Conservation (phyloP, 306 rosid species). For the Quercus bicolor region DNA sequence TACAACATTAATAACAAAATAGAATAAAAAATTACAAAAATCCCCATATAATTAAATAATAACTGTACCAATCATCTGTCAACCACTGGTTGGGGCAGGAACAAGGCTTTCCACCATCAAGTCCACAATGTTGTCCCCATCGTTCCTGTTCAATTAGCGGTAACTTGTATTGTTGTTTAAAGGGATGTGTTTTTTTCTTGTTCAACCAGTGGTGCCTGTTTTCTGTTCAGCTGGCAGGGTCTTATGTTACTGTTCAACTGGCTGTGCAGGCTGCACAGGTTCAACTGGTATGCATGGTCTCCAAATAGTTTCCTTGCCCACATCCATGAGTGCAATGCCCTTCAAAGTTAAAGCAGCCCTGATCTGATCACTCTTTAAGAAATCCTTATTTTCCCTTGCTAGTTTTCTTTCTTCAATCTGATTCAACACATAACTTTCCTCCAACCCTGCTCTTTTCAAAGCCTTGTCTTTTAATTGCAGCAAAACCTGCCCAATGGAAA, state of each 20-base stretch:
- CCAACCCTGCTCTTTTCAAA: constrained; percentile 65
- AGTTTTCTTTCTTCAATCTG: constrained; percentile 63
- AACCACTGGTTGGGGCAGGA: background rate
- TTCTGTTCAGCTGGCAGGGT: background rate
- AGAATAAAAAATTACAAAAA: constrained; percentile 8
- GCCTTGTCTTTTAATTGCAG: constrained; percentile 78
- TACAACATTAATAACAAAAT: constrained; percentile 1
- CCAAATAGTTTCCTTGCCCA: constrained; percentile 75
- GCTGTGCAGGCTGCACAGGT: constrained; percentile 12
- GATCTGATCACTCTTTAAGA: constrained; percentile 63
- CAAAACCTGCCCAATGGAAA: constrained; percentile 52
- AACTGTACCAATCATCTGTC: constrained; percentile 19
- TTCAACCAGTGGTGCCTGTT: background rate
- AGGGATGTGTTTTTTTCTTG: background rate
- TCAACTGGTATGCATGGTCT: constrained; percentile 63
- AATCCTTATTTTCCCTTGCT: constrained; percentile 81
- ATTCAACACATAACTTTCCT: constrained; percentile 61
- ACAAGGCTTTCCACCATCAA: constrained; percentile 14
- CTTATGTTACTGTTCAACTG: constrained; percentile 13
- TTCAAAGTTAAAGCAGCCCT: constrained; percentile 61
- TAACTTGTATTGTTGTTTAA: constrained; percentile 11
- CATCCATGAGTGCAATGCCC: constrained; percentile 92
- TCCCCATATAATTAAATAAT: background rate
- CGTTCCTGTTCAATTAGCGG: constrained; percentile 21
- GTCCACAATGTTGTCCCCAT: constrained; percentile 18